Evolutionary conservation across 2,329 filamentous ascomycete species (phyloP).

Genomic region (Apiospora koreana): DNA sequence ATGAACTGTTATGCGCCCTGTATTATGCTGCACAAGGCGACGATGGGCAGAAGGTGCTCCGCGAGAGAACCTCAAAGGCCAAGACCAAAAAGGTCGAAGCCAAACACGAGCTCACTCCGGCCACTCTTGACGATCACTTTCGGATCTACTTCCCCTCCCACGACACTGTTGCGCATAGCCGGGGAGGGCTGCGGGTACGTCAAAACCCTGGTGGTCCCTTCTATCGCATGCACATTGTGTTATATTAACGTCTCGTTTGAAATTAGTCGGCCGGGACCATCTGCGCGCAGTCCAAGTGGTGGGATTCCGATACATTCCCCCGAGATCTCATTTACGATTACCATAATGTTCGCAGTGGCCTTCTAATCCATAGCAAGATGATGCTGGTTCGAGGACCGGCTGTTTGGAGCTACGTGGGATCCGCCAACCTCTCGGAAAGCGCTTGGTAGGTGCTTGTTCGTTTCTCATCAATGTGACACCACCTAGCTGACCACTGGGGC

Average conservation of each 20-base stretch:
- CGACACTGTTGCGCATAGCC: conserved; percentile 66
- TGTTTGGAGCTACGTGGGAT: conserved; percentile 85
- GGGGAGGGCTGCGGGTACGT: conserved; percentile 60
- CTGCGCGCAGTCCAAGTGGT: conserved; percentile 75
- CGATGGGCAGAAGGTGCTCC: conserved; percentile 47
- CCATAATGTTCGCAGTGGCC: conserved; percentile 65
- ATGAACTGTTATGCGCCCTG: conserved; percentile 61
- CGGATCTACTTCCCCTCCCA: conserved; percentile 81
- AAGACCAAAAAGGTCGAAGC: conserved; percentile 31
- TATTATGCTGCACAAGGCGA: conserved; percentile 57
- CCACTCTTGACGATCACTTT: conserved; percentile 50
- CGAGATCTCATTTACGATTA: conserved; percentile 72
- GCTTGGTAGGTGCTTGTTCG: conserved; percentile 69
- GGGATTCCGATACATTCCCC: conserved; percentile 70
- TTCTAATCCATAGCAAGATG: conserved; percentile 90
- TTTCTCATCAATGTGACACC: neutral
- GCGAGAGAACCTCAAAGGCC: conserved; percentile 35
- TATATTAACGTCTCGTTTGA: neutral
- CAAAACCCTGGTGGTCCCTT: neutral
- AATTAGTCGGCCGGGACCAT: conserved; percentile 75
- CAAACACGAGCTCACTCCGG: conserved; percentile 18
- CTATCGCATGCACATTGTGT: neutral
- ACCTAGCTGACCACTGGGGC: conserved; percentile 10
- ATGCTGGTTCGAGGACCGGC: conserved; percentile 46
- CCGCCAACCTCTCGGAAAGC: conserved; percentile 88